Base-by-base conservation (phyloP, 1,139 yeast species). In the Suhomyces yuchorum region DNA sequence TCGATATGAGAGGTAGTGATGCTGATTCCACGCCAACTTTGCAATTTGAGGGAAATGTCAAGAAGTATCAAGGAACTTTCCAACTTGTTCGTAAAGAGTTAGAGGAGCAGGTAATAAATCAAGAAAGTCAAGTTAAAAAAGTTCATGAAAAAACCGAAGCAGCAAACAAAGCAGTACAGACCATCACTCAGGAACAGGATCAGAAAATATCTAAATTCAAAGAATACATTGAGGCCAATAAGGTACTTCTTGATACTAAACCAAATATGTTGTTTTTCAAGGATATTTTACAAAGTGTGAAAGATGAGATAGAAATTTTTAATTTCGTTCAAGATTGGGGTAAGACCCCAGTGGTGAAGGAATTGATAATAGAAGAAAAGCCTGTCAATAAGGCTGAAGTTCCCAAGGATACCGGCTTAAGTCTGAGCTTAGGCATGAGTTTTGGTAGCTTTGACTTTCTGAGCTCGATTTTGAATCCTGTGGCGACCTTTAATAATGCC, bases 71-170 rank as follows among this genome's bases (percentile, higher is more conserved):
- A 23, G 53, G 54, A 5, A 65, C 63, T 30, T 64, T 70, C 15
- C 60, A 59, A 19, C 57, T 54, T 0, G 58, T 70, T 8, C 56
- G 78, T 18, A 56, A 56, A n/a, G 57, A 51, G 11, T 54, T 73
- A 39, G 74, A 71, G 50, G 65, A 65, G 34, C 76, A 72, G 50
- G 57, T 54, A 19, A 48, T 51, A 23, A 56, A 56, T 40, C 71
- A 67, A 49, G 59, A 57, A 17, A 53, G 48, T 18, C 46, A 61
- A n/a, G 35, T 56, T 15, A 49, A 53, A 38, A 47, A 46, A 19
- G 40, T 48, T 3, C 53, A 47, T 35, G 46, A 52, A 9, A 47
- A 52, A 19, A 37, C 40, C 12, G 38, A 48, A 9, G 37, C 36
- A 3, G 23, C 37, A 18, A 18, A 14, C 17, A 30, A 34, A 34